These are phyloP conservation scores for Rubroshorea leprosula DNA, from an alignment of 345 rosid genomes.

Conservation along the genomic window DNA sequence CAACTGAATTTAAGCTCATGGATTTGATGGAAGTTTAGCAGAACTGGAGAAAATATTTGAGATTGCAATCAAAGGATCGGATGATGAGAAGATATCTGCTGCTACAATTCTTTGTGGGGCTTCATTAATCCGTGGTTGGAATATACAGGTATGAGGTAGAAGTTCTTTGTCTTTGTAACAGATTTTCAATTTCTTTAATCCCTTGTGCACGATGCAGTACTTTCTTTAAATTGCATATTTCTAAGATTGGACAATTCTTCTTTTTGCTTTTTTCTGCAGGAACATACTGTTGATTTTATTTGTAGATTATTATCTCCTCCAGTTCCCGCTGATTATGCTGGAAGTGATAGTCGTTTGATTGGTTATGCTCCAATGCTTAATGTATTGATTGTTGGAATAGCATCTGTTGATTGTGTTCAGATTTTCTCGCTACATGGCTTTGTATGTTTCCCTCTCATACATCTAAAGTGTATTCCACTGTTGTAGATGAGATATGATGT, in stretches of 20 bases:
- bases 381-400: slow-evolving; percentile 80
- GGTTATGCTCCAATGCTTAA: slow-evolving; percentile 73
- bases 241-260: background rate
- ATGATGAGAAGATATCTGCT: slow-evolving; percentile 85
- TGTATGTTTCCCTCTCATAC: slow-evolving; percentile 41
- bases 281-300: slow-evolving; percentile 74
- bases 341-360: slow-evolving; percentile 66
- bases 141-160: slow-evolving; percentile 58
- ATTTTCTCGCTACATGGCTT: slow-evolving; percentile 88
- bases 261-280: slow-evolving; percentile 43
- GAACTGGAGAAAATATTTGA: slow-evolving; percentile 90
- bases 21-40: slow-evolving; percentile 97
- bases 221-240: slow-evolving; percentile 3
- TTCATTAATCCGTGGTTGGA: slow-evolving; percentile 93
- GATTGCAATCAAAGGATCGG: slow-evolving; percentile 79
- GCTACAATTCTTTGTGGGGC: slow-evolving; percentile 94
- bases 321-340: slow-evolving; percentile 49
- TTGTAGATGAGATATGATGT: background rate
- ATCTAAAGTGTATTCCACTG: background rate
- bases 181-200: background rate
- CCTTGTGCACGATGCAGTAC: background rate
- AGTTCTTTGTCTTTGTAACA: slow-evolving; percentile 3
- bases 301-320: slow-evolving; percentile 81
- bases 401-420: slow-evolving; percentile 86
- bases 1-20: slow-evolving; percentile 88